phyloP scores from a whole-genome alignment of 179 eudicot genomes.

The Silene vulgaris region DNA sequence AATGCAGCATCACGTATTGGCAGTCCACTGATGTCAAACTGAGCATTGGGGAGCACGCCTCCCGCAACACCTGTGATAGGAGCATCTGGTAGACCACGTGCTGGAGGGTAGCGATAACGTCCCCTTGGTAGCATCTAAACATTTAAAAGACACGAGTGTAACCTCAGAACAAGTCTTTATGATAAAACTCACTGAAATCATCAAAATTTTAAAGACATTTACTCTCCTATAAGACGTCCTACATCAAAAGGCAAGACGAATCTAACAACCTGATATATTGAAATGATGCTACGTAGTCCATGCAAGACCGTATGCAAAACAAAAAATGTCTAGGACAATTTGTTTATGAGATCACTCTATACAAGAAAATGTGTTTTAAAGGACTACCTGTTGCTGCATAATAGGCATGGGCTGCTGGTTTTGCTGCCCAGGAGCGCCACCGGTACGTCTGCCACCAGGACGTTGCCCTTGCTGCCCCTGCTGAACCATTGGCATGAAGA shows the following conservation, averaged over 20 bases:
- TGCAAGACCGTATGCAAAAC: too few species aligned
- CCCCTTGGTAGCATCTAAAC: slow-evolving; percentile 75
- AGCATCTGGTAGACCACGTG: slow-evolving; percentile 53
- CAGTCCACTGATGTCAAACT: slow-evolving; percentile 60
- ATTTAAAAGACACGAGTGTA: background rate
- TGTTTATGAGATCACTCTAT: background rate
- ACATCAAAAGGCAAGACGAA: too few species aligned
- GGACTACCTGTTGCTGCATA: slow-evolving; percentile 63
- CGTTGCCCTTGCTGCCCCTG: slow-evolving; percentile 50
- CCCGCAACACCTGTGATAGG: slow-evolving; percentile 37
- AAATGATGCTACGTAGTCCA: too few species aligned
- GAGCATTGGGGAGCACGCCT: slow-evolving; percentile 51
- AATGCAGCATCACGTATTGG: slow-evolving; percentile 51
- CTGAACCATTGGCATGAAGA: slow-evolving; percentile 57
- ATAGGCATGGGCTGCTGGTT: slow-evolving; percentile 62
- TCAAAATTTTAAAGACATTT: background rate
- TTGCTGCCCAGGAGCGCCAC: slow-evolving; percentile 58
- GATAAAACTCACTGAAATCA: background rate
- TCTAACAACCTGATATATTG: too few species aligned
- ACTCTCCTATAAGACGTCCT: too few species aligned
- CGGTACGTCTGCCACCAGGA: slow-evolving; percentile 65
- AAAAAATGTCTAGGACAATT: too few species aligned
- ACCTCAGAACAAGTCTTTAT: background rate
- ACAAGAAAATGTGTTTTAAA: background rate
- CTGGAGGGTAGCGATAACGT: slow-evolving; percentile 54